Percentiles rank a stretch among this genome's conserved stretches.
phyloP scores from a whole-genome alignment of 164 flowering plant species.

The Vitis rotundifolia region DNA sequence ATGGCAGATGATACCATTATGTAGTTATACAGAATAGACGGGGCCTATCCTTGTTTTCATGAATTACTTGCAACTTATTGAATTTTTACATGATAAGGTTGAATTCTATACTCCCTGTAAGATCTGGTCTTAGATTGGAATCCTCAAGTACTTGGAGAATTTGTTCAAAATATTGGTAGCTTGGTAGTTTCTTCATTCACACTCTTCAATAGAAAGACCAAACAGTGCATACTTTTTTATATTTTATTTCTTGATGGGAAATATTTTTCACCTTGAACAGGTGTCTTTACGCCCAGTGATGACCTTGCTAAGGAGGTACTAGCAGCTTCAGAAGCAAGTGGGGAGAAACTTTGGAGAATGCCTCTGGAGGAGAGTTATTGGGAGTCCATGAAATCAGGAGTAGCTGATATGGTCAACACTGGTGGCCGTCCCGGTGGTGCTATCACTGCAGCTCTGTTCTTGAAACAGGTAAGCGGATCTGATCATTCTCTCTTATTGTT shows the following conservation, averaged over 20 bases:
- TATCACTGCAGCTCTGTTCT: slow-evolving; percentile 89
- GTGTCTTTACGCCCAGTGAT: slow-evolving; percentile 89
- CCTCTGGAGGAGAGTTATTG: slow-evolving; percentile 97
- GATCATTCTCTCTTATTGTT: background rate
- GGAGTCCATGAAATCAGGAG: slow-evolving; percentile 96
- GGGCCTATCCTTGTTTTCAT: too few relatives aligned
- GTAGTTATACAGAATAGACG: too few relatives aligned
- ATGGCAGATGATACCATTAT: too few relatives aligned
- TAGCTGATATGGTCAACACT: slow-evolving; percentile 97
- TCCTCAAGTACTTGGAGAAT: too few relatives aligned
- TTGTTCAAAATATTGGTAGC: too few relatives aligned
- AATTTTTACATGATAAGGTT: too few relatives aligned
- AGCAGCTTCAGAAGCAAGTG: slow-evolving; percentile 67
- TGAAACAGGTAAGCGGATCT: slow-evolving; percentile 69
- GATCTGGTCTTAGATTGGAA: too few relatives aligned
- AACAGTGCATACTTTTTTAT: background rate
- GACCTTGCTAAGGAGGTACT: slow-evolving; percentile 82
- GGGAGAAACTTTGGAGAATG: slow-evolving; percentile 95
- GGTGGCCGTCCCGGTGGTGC: slow-evolving; percentile 91
- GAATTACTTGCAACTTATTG: too few relatives aligned
- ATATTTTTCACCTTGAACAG: slow-evolving; percentile 28
- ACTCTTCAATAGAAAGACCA: background rate
- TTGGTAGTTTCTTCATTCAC: too few relatives aligned
- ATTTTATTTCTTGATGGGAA: background rate
- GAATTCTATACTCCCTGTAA: too few relatives aligned